phyloP scores from a whole-genome alignment of 2,329 filamentous ascomycete genomes.

The Tolypocladium tropicale region DNA sequence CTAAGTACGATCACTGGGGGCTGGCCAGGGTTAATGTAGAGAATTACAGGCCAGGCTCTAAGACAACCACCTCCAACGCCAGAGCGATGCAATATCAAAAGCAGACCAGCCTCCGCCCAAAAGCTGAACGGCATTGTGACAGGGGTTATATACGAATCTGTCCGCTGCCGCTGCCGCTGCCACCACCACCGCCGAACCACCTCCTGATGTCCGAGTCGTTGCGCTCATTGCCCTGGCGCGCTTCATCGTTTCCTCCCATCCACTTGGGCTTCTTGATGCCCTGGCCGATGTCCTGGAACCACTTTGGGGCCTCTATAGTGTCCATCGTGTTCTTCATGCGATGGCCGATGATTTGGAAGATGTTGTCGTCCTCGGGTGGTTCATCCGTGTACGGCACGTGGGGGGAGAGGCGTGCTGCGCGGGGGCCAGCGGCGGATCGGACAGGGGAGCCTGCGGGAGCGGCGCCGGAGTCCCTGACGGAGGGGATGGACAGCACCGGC shows the following conservation, averaged over 20 bases:
- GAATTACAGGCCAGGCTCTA: not conserved
- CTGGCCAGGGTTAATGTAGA: too few relatives aligned
- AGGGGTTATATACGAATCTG: conserved; percentile 9
- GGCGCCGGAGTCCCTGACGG: conserved; percentile 22
- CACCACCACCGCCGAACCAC: conserved; percentile 46
- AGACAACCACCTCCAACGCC: not conserved
- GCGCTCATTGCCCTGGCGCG: conserved; percentile 16
- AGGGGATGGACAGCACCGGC: conserved; percentile 39
- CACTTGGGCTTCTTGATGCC: conserved; percentile 69
- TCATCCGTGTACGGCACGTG: conserved; percentile 28
- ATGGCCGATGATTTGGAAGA: conserved; percentile 75
- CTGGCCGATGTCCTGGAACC: conserved; percentile 63
- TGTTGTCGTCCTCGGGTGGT: conserved; percentile 62
- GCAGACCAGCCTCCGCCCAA: not conserved
- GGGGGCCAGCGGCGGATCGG: conserved; percentile 16
- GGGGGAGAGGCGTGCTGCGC: conserved; percentile 16
- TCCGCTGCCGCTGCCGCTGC: conserved; percentile 4
- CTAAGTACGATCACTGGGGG: not conserved
- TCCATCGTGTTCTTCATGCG: conserved; percentile 90
- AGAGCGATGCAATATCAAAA: not conserved
- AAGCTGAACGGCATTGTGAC: not conserved
- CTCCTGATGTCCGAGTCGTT: conserved; percentile 36
- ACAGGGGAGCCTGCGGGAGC: conserved; percentile 32
- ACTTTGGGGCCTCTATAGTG: conserved; percentile 67
- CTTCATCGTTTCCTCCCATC: conserved; percentile 55